A percentile compares a stretch with the other conserved stretches of the same genome.
phyloP scores from a whole-genome alignment of 345 rosid genomes.

The Toxicodendron radicans region DNA sequence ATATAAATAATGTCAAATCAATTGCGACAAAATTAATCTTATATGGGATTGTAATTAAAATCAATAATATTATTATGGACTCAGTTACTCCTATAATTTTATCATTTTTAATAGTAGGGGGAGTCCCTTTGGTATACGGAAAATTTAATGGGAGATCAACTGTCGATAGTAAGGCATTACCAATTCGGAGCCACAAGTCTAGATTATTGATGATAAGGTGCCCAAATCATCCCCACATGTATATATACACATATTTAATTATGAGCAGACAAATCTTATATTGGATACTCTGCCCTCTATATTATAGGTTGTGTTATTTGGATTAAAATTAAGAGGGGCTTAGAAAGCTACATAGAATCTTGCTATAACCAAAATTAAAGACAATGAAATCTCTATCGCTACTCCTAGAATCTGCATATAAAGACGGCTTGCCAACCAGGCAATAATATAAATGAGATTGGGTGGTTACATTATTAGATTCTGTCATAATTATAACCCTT shows the following conservation, averaged over 20 bases:
- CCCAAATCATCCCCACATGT: neutral
- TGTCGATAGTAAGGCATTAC: neutral
- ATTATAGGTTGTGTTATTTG: neutral
- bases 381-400: neutral
- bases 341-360: conserved; percentile 8
- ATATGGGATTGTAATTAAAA: neutral
- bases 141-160: too few relatives aligned
- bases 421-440: neutral
- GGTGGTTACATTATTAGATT: neutral
- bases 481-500: neutral
- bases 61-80: too few relatives aligned
- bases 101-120: too few relatives aligned
- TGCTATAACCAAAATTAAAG: neutral
- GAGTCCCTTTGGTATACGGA: too few relatives aligned
- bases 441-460: neutral
- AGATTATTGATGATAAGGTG: neutral
- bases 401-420: neutral
- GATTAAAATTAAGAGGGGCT: neutral
- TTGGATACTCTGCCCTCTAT: neutral
- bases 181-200: neutral
- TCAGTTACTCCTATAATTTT: too few relatives aligned
- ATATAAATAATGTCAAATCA: neutral
- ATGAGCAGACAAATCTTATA: neutral
- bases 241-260: neutral
- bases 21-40: neutral